These are phyloP conservation scores for Fusarium pseudograminearum DNA, from an alignment of 2,329 filamentous ascomycete genomes.

Conservation along the genomic window DNA sequence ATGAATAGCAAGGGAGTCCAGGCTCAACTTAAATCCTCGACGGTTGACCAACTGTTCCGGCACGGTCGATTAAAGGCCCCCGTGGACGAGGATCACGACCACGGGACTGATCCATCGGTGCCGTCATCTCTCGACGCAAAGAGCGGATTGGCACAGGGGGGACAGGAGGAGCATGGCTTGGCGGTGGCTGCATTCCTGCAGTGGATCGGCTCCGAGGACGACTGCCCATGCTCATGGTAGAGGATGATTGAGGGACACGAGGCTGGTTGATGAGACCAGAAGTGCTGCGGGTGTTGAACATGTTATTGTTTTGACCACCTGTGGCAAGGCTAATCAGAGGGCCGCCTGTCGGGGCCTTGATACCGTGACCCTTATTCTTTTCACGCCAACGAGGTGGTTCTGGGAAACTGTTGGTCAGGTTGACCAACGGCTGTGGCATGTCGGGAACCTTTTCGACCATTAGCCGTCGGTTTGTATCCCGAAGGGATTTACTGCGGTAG, in stretches of 20 bases:
- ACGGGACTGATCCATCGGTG: slow-evolving; percentile 38
- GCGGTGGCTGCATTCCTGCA: slow-evolving; percentile 31
- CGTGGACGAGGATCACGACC: slow-evolving; percentile 45
- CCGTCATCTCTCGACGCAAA: slow-evolving; percentile 45
- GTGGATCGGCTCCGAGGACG: slow-evolving; percentile 47
- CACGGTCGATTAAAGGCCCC: slow-evolving; percentile 51
- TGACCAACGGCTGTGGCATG: slow-evolving; percentile 72
- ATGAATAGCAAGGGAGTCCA: background rate
- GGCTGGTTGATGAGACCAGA: slow-evolving; percentile 39
- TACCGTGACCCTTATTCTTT: slow-evolving; percentile 63
- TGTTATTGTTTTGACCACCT: slow-evolving; percentile 39
- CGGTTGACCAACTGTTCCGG: slow-evolving; percentile 40
- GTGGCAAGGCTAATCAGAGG: slow-evolving; percentile 62
- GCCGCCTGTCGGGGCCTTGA: slow-evolving; percentile 55
- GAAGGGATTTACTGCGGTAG: slow-evolving; percentile 47
- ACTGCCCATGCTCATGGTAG: slow-evolving; percentile 23
- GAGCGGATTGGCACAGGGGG: slow-evolving; percentile 49
- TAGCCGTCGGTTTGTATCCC: slow-evolving; percentile 35
- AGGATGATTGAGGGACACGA: slow-evolving; percentile 31
- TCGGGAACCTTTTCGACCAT: slow-evolving; percentile 46
- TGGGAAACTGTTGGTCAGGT: slow-evolving; percentile 70
- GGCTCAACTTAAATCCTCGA: slow-evolving; percentile 28
- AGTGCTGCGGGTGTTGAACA: slow-evolving; percentile 21
- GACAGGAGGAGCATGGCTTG: slow-evolving; percentile 40
- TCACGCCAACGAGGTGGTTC: slow-evolving; percentile 71